These are phyloP conservation scores for Globisporangium parvum DNA, from an alignment of 352 stramenopile species.

Conservation along the genomic window DNA sequence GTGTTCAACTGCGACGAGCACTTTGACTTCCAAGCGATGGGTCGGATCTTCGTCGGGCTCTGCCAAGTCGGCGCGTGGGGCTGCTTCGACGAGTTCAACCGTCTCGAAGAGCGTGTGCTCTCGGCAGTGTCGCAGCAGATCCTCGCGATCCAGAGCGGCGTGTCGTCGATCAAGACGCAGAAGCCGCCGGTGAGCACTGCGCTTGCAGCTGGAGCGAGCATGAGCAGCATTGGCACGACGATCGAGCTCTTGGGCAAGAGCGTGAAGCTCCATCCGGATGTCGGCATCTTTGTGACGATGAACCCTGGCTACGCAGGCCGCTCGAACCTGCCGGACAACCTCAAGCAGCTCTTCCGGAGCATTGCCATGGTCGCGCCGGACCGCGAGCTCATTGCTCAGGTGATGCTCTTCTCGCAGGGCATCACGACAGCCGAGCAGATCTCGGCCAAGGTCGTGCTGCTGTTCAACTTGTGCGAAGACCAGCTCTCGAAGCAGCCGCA, in stretches of 20 bases:
- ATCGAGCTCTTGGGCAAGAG: conserved; percentile 96
- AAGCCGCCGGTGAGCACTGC: conserved; percentile 24
- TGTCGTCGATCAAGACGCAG: conserved; percentile 80
- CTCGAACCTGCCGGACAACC: conserved; percentile 96
- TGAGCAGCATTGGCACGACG: conserved; percentile 22
- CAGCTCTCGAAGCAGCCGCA: conserved; percentile 98
- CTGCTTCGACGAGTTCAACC: conserved; percentile 99
- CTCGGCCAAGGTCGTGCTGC: conserved; percentile 94
- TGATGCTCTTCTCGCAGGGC: conserved; percentile 99
- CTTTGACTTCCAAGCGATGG: conserved; percentile 99
- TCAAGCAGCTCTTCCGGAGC: conserved; percentile 99
- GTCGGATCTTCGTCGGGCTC: conserved; percentile 98
- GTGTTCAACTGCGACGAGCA: conserved; percentile 99
- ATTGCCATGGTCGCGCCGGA: conserved; percentile 99
- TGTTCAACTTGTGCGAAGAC: conserved; percentile 98
- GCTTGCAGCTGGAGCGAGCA: conserved; percentile 14
- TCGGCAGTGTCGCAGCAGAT: conserved; percentile 99
- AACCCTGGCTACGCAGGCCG: conserved; percentile 99
- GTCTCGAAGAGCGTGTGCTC: conserved; percentile 98
- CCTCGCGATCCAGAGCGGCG: conserved; percentile 97
- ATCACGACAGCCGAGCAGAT: conserved; percentile 98
- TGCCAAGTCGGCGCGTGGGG: conserved; percentile 99
- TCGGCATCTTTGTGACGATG: conserved; percentile 99
- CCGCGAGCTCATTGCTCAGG: conserved; percentile 98
- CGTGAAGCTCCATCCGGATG: conserved; percentile 94